Evolutionary conservation across 2,329 filamentous ascomycete species (phyloP).

Genomic region (Phyllosticta capitalensis): DNA sequence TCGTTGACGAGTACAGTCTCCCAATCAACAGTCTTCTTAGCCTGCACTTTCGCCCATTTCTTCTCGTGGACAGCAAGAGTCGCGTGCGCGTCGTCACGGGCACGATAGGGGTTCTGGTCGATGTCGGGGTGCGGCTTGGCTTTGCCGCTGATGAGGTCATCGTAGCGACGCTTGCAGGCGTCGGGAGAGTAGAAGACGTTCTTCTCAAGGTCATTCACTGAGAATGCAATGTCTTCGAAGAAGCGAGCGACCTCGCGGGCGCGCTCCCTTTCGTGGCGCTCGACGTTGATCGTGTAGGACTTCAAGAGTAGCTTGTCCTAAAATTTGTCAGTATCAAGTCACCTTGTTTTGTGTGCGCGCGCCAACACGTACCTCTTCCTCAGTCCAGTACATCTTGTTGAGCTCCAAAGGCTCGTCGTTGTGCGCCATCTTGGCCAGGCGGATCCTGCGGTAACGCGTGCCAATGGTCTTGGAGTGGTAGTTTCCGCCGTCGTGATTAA

Average conservation of each 20-base stretch:
- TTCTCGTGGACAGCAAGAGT: too few species aligned
- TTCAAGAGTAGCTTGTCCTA: conserved; percentile 38
- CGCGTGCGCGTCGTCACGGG: too few species aligned
- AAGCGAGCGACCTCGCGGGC: not conserved
- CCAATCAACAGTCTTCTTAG: too few species aligned
- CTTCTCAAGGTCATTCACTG: not conserved
- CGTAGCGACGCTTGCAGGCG: not conserved
- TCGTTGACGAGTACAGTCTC: too few species aligned
- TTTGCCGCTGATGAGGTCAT: not conserved
- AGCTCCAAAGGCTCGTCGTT: conserved; percentile 38
- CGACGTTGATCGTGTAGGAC: conserved; percentile 34
- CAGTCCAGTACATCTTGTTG: conserved; percentile 41
- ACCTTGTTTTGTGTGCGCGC: too few species aligned
- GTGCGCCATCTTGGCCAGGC: conserved; percentile 31
- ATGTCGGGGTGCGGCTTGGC: too few species aligned
- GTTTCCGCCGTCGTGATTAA: conserved; percentile 31
- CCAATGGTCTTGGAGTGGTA: conserved; percentile 40
- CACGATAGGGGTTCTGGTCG: too few species aligned
- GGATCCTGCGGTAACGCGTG: conserved; percentile 38
- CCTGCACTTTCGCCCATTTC: too few species aligned
- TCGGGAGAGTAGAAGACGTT: not conserved
- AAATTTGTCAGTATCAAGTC: not conserved
- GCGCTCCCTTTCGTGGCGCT: conserved; percentile 17
- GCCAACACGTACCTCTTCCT: conserved; percentile 36
- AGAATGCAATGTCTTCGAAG: not conserved